These are phyloP conservation scores for Amylocarpus encephaloides DNA, from an alignment of 2,329 filamentous ascomycete species.

Conservation along the genomic window DNA sequence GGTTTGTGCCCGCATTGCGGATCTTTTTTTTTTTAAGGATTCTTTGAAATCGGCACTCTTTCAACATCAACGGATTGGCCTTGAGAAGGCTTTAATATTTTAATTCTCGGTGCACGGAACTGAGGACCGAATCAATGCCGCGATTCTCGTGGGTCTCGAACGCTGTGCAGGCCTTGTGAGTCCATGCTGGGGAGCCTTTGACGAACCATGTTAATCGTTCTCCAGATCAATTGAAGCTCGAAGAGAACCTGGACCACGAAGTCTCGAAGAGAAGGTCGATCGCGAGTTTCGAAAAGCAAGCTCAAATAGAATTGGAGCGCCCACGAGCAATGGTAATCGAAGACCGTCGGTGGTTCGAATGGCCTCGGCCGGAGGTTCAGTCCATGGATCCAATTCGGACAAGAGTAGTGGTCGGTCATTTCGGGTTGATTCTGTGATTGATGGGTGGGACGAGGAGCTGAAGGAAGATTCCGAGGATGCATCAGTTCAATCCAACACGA, in stretches of 20 bases:
- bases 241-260: neutral
- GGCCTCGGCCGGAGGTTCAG: neutral
- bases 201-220: neutral
- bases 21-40: neutral
- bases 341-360: neutral
- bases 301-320: neutral
- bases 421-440: neutral
- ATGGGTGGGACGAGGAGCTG: neutral
- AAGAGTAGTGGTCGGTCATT: neutral
- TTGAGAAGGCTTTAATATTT: constrained; percentile 3
- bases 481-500: too few species aligned
- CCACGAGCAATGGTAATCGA: neutral
- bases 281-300: neutral
- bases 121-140: constrained; percentile 14
- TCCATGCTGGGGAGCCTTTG: neutral
- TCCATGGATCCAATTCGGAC: neutral
- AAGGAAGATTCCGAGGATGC: too few species aligned
- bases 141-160: constrained; percentile 13
- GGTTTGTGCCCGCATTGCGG: too few species aligned
- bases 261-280: neutral
- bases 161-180: constrained; percentile 15
- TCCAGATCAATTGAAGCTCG: constrained; percentile 1
- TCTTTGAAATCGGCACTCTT: neutral
- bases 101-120: neutral
- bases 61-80: neutral